These are phyloP conservation scores for Apocynum venetum DNA, from an alignment of 257 asterid species.

Conservation along the genomic window DNA sequence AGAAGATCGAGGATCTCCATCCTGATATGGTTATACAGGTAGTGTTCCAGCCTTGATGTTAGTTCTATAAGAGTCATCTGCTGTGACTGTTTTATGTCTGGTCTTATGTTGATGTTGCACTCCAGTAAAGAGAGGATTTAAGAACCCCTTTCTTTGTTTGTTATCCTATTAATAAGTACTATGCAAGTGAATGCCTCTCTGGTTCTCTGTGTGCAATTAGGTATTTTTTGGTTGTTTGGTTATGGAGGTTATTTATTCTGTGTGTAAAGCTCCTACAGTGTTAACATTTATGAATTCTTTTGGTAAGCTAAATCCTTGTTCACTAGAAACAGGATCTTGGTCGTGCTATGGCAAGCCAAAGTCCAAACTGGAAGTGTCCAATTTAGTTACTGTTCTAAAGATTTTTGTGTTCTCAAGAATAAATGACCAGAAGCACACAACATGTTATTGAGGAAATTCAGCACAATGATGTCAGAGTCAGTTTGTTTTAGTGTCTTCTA, in stretches of 20 bases:
- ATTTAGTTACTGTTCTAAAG: background rate
- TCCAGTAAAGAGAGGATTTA: background rate
- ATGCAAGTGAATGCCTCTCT: background rate
- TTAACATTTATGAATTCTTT: background rate
- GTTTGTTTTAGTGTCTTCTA: background rate
- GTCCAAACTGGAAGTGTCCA: background rate
- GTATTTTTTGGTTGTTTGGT: background rate
- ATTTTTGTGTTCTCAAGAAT: background rate
- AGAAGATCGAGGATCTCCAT: conserved; percentile 60
- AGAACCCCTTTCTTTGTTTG: background rate
- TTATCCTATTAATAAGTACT: background rate
- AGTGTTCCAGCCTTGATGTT: background rate
- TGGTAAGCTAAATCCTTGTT: background rate
- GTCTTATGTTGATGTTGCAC: background rate
- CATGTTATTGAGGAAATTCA: background rate
- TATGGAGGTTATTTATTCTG: background rate
- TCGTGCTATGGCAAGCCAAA: background rate
- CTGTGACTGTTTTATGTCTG: background rate
- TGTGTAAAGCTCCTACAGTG: background rate
- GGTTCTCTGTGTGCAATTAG: background rate
- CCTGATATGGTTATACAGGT: conserved; percentile 83
- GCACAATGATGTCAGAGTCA: background rate
- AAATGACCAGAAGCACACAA: background rate
- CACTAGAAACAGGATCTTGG: background rate
- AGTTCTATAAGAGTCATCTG: background rate